phyloP scores from a whole-genome alignment of 2,329 filamentous ascomycete genomes.

The Coniosporium tulheliwenetii region DNA sequence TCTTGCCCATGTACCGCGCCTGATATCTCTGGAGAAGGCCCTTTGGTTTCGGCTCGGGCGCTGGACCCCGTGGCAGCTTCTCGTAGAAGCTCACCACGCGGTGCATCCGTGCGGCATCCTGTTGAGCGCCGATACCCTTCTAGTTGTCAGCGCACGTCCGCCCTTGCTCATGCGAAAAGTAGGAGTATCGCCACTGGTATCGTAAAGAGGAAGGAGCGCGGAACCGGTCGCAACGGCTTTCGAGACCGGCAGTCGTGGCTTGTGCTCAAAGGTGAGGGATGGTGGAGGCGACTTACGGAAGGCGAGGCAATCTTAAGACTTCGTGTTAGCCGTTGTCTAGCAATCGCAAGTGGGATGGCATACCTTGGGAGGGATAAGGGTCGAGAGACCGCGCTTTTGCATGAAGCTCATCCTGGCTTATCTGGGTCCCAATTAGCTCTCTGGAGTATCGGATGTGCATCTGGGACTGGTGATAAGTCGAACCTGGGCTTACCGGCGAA shows the following conservation, averaged over 20 bases:
- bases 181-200: constrained; percentile 4
- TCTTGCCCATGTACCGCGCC: constrained; percentile 82
- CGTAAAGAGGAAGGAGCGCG: constrained; percentile 1
- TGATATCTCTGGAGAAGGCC: constrained; percentile 83
- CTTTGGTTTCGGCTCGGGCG: constrained; percentile 66
- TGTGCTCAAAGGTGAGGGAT: not conserved
- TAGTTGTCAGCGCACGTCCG: constrained; percentile 8
- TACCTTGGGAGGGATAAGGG: constrained; percentile 98
- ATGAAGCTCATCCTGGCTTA: constrained; percentile 77
- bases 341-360: constrained; percentile 12
- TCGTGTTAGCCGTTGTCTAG: constrained; percentile 20
- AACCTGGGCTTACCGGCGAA: too few species aligned
- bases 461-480: too few species aligned
- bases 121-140: constrained; percentile 84
- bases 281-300: constrained; percentile 45
- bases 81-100: constrained; percentile 98
- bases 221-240: too few species aligned
- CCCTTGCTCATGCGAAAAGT: not conserved
- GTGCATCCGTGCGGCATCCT: constrained; percentile 95
- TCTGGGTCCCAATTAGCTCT: constrained; percentile 7
- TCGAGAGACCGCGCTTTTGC: constrained; percentile 81
- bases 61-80: constrained; percentile 85
- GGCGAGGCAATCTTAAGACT: constrained; percentile 58
- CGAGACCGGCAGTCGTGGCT: too few species aligned
- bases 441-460: too few species aligned